A percentile compares a stretch with the other conserved stretches of the same genome.
Evolutionary conservation across 768 basidiomycete species (phyloP).

Genomic region (Boletellus ananas): DNA sequence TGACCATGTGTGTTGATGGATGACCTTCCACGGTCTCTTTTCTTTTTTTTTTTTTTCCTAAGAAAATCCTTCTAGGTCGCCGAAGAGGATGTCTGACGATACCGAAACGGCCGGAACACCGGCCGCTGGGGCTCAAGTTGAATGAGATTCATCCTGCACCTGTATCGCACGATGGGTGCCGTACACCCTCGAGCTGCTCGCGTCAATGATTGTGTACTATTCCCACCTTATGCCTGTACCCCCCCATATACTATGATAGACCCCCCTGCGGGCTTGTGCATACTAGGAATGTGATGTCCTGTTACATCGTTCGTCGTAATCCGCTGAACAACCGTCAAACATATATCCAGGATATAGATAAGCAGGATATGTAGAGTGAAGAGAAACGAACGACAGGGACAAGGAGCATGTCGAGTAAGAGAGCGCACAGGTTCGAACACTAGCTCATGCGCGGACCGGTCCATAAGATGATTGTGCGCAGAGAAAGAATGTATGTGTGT

Average conservation of each 20-base stretch:
- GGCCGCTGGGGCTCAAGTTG: no score
- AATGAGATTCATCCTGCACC: conserved; percentile 33
- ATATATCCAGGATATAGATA: not conserved
- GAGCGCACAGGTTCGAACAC: conserved; percentile 1
- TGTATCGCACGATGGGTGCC: not conserved
- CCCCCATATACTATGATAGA: not conserved
- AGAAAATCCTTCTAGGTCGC: no score
- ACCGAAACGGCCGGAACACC: no score
- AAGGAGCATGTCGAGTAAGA: not conserved
- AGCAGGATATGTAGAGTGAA: conserved; percentile 20
- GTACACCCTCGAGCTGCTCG: not conserved
- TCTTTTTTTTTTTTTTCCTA: no score
- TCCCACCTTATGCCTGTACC: not conserved
- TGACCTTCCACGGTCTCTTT: no score
- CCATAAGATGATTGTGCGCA: conserved; percentile 9
- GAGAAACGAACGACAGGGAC: conserved; percentile 7
- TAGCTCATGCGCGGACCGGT: conserved; percentile 6
- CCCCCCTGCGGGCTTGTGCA: not conserved
- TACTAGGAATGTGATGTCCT: conserved; percentile 1
- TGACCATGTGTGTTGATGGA: no score
- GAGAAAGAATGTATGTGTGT: conserved; percentile 4
- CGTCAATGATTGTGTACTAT: not conserved
- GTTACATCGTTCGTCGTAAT: conserved; percentile 14
- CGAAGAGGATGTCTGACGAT: no score
- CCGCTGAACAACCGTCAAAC: not conserved